Evolutionary conservation across 495 filamentous ascomycete genomes (phyloP), one percentile per base, ranked within the genome.

Genomic region (Penicillium ucsense): DNA sequence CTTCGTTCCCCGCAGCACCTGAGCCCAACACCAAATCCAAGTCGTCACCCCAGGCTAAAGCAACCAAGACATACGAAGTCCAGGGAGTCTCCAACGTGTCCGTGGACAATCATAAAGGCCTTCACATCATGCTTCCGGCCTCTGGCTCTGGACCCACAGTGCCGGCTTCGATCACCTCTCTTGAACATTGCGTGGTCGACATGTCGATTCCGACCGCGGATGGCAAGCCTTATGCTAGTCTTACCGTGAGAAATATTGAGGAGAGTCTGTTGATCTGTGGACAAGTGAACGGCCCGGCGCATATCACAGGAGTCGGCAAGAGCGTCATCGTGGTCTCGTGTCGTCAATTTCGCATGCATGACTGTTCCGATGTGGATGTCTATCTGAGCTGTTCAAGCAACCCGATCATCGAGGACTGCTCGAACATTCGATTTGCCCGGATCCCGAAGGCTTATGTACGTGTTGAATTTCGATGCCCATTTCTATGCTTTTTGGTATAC

Each of bases 381-480:
- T 97, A 95, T 62, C 72, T 97, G 38, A 79, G 81, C 45, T 89
- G 85, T 55, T 68, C 73, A 1, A 92, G 87, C 56, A 80, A 86
- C 47, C 94, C 94, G 3, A 94, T 99, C 52, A 91, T 99, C 43
- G 94, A 99, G 62, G 84, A 89, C 51, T 96, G 90, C 55, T 77
- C 64, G 35, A 74, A 73, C 38, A 75, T 99, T 57, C 71, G 83
- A 35, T 97, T 98, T 63, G 82, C 86, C 6, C 79, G 84, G 28
- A 71, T 91, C 28, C 86, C 86, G 0, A 68, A 70, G 42, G 62
- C 63, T 42, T 85, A 87, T 70, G 83, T 89, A 64, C 68, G 83
- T 75, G 20, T 2, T 20, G 20, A 20, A 20, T 20, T 20, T 37
- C 31, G 6, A 12, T 27, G 27, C 8, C n/a, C 3, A 8, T 0